These are phyloP conservation scores for Saxophila tyrrhenica DNA, from an alignment of 495 filamentous ascomycete species.

Conservation along the genomic window DNA sequence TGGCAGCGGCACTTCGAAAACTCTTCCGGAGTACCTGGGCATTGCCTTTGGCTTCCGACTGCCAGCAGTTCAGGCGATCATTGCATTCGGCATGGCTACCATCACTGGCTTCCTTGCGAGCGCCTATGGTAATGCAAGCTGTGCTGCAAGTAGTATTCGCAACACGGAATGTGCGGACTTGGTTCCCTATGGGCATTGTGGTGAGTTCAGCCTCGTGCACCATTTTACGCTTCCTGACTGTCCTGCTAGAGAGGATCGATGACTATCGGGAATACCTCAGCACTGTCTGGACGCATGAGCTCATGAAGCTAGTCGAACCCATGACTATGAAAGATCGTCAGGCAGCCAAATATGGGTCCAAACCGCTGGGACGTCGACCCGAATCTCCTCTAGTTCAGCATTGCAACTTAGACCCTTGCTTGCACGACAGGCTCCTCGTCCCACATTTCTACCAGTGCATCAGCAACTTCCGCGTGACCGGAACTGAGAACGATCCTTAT, in stretches of 20 bases:
- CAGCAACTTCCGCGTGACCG: background rate
- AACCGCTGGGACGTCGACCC: too few species aligned
- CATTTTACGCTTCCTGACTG: background rate
- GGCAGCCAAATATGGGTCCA: too few species aligned
- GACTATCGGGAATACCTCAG: background rate
- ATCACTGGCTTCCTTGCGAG: background rate
- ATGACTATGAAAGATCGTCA: background rate
- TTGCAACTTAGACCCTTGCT: too few species aligned
- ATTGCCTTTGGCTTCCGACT: background rate
- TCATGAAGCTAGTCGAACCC: background rate
- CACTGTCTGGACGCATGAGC: background rate
- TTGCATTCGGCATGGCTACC: background rate
- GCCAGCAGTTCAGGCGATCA: background rate
- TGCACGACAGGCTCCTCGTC: background rate
- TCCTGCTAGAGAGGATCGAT: background rate
- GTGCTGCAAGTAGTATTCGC: background rate
- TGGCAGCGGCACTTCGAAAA: background rate
- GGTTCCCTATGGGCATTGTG: background rate
- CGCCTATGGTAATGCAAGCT: background rate
- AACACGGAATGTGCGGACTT: background rate
- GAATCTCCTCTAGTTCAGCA: too few species aligned
- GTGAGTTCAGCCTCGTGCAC: background rate
- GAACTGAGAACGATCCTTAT: background rate
- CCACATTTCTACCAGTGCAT: background rate
- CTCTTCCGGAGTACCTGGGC: background rate